Percentiles rank a stretch among this genome's conserved stretches.
These are phyloP conservation scores for Penicillium sp. DNA, from an alignment of 2,329 filamentous ascomycete genomes.

Conservation along the genomic window DNA sequence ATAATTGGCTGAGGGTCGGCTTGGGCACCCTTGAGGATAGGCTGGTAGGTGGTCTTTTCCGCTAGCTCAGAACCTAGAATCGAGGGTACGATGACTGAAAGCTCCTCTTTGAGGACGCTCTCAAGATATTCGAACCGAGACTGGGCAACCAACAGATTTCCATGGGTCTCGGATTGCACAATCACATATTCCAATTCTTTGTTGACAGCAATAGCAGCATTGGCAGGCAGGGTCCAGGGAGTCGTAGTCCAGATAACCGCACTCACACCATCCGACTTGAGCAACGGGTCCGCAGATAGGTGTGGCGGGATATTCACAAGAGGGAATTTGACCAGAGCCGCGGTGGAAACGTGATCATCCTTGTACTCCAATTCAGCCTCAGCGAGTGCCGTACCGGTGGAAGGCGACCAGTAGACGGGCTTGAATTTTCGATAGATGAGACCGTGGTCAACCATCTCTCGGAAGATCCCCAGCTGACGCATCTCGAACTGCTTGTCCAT, in stretches of 20 bases:
- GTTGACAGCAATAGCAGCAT: slow-evolving; percentile 84
- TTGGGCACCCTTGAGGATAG: slow-evolving; percentile 68
- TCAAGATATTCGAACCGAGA: slow-evolving; percentile 68
- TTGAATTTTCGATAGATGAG: slow-evolving; percentile 67
- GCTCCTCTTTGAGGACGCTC: slow-evolving; percentile 57
- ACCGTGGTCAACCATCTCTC: slow-evolving; percentile 66
- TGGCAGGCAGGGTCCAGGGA: slow-evolving; percentile 95
- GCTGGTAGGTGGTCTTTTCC: slow-evolving; percentile 68
- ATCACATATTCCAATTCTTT: slow-evolving; percentile 75
- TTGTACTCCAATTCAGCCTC: slow-evolving; percentile 71
- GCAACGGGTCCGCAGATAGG: slow-evolving; percentile 48
- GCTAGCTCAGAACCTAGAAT: slow-evolving; percentile 71
- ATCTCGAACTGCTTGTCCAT: slow-evolving; percentile 68
- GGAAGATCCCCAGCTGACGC: slow-evolving; percentile 65
- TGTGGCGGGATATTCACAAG: slow-evolving; percentile 58
- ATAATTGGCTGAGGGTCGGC: slow-evolving; percentile 72
- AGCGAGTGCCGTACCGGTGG: slow-evolving; percentile 67
- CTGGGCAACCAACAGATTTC: slow-evolving; percentile 72
- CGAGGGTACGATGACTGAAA: slow-evolving; percentile 59
- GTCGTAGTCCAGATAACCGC: slow-evolving; percentile 99
- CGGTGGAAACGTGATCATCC: slow-evolving; percentile 64
- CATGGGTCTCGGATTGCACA: slow-evolving; percentile 62
- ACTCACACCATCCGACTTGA: slow-evolving; percentile 62
- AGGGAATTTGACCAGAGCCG: slow-evolving; percentile 76
- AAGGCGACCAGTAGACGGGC: slow-evolving; percentile 71